Evolutionary conservation across 1,139 yeast species (phyloP).

Genomic region (Yamadazyma atmosphaerica): DNA sequence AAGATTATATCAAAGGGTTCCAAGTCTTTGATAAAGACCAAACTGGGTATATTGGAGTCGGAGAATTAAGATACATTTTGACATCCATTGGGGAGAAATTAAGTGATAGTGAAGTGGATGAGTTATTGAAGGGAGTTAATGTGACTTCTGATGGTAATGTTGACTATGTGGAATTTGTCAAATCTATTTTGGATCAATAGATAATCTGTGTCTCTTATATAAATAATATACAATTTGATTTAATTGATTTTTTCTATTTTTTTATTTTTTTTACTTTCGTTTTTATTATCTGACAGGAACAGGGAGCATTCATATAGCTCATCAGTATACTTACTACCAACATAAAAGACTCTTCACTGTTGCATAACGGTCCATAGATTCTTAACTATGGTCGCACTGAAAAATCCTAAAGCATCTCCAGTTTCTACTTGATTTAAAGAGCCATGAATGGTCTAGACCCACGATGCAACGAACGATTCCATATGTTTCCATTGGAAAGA

Average conservation of each 20-base stretch:
- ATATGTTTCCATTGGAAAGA: slow-evolving; percentile 38
- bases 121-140: slow-evolving; percentile 90
- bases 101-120: slow-evolving; percentile 89
- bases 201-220: slow-evolving; percentile 3
- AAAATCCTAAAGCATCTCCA: no score
- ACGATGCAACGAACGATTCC: slow-evolving; percentile 37
- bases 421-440: no score
- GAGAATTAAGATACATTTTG: slow-evolving; percentile 90
- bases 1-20: slow-evolving; percentile 95
- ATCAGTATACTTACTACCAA: no score
- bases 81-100: slow-evolving; percentile 94
- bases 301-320: no score
- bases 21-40: slow-evolving; percentile 96
- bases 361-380: no score
- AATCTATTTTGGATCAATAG: slow-evolving; percentile 86
- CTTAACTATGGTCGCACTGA: no score
- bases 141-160: slow-evolving; percentile 93
- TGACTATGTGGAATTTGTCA: slow-evolving; percentile 92
- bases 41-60: slow-evolving; percentile 95
- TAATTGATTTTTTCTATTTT: no score
- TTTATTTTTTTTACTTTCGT: no score
- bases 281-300: no score
- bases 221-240: no score
- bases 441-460: not conserved
- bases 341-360: no score